Evolutionary conservation across 2,329 filamentous ascomycete species (phyloP).

Genomic region (Furcasterigmium furcatum): DNA sequence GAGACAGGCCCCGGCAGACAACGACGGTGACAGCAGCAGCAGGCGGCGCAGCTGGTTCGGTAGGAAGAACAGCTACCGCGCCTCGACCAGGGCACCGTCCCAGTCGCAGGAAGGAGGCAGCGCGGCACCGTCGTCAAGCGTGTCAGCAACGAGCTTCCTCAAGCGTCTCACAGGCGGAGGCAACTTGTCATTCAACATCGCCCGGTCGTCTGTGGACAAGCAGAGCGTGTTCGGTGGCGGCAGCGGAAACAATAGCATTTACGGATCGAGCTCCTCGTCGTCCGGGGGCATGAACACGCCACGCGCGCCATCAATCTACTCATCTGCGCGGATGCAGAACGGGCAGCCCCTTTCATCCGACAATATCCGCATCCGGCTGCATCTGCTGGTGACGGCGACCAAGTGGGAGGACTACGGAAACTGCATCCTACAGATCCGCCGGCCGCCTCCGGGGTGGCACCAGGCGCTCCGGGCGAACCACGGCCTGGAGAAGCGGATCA

Average conservation of each 20-base stretch:
- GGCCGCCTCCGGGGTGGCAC: conserved; percentile 61
- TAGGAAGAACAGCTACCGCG: conserved; percentile 62
- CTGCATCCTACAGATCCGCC: conserved; percentile 77
- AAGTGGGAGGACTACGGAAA: conserved; percentile 93
- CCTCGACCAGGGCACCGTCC: conserved; percentile 57
- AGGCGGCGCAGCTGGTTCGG: conserved; percentile 56
- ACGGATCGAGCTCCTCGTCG: conserved; percentile 56
- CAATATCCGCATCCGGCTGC: conserved; percentile 83
- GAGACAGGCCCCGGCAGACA: conserved; percentile 43
- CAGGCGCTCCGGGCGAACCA: conserved; percentile 58
- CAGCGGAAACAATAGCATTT: conserved; percentile 55
- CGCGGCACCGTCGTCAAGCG: conserved; percentile 52
- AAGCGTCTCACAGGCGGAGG: conserved; percentile 70
- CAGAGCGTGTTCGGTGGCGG: conserved; percentile 47
- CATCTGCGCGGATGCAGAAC: conserved; percentile 37
- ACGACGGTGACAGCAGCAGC: conserved; percentile 41
- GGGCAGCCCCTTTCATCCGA: conserved; percentile 58
- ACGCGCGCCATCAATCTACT: conserved; percentile 56
- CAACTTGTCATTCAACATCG: conserved; percentile 75
- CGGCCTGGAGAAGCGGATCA: conserved; percentile 78
- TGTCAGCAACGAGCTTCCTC: conserved; percentile 75
- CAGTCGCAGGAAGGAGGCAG: conserved; percentile 73
- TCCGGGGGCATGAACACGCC: conserved; percentile 44
- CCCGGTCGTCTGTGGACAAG: conserved; percentile 69
- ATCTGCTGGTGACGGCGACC: conserved; percentile 69